Evolutionary conservation across 2,329 filamentous ascomycete genomes (phyloP), one percentile per base, ranked within the genome.

Genomic region (Epichloe scottii): DNA sequence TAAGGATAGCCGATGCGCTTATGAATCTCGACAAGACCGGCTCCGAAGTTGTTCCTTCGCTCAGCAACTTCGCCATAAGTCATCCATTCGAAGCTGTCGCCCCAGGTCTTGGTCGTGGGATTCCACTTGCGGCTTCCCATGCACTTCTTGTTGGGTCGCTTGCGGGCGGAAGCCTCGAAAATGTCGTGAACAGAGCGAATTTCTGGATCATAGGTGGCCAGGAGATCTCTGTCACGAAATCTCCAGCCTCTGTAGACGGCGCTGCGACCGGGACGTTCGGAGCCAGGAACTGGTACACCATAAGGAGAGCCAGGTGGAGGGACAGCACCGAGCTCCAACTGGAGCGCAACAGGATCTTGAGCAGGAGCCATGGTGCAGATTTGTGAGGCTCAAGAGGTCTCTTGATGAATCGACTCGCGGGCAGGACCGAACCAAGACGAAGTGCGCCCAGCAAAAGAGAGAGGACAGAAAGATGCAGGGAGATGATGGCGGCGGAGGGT

Each of bases 111-210:
- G 46, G 82, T 87, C 38, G 69, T 70, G 3, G 85, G 68, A 66
- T 95, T 83, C 77, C 88, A 97, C 4, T 85, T 79, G 56, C 93
- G 82, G 65, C 79, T 79, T 51, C 93, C 93, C 53, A 97, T 73
- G 68, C 87, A 95, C 59, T 75, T 82, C 60, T 77, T 78, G 61
- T 81, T 85, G 45, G 86, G 79, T 51, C 74, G 73, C 61, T 75
- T 77, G 57, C 76, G 77, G 51, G 76, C 81, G 57, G 82, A 71
- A 26, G 74, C 68, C 65, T 95, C 87, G 63, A 95, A 94, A 50
- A 86, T 73, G 55, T 95, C 88, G 71, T 95, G 85, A 26, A 82
- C 76, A 14, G 89, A 94, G 55, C 74, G 76, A 48, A 84, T 70
- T 48, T 79, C 68, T 17, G 89, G 85, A 63, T 93, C 85, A 56